Percentiles rank a stretch among this genome's conserved stretches.
These are phyloP conservation scores for Cercospora berteroae DNA, from an alignment of 2,329 filamentous ascomycete genomes.

Conservation along the genomic window DNA sequence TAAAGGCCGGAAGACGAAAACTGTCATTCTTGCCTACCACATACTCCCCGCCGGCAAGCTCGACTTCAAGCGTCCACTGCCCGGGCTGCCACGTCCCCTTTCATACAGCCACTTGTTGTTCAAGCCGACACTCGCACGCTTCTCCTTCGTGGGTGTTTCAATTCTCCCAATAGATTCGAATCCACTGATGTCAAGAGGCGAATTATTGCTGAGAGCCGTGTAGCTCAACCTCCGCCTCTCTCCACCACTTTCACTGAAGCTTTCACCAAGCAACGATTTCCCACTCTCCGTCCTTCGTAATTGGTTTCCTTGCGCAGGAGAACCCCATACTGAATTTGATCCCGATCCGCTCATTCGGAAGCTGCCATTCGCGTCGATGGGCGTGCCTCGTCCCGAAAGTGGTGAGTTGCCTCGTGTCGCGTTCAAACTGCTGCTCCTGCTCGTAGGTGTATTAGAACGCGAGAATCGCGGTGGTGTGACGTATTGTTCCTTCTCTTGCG, in stretches of 20 bases:
- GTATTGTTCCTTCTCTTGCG: constrained; percentile 68
- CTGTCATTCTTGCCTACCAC: background rate
- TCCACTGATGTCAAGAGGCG: constrained; percentile 49
- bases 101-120: constrained; percentile 97
- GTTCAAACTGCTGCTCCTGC: constrained; percentile 50
- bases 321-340: constrained; percentile 12
- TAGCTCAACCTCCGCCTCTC: constrained; percentile 61
- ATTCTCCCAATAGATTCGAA: constrained; percentile 29
- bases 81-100: constrained; percentile 62
- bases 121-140: constrained; percentile 66
- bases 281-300: constrained; percentile 16
- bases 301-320: constrained; percentile 13
- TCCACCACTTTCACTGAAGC: constrained; percentile 11
- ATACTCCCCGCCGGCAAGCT: constrained; percentile 6
- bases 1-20: background rate
- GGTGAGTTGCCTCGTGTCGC: constrained; percentile 52
- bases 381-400: constrained; percentile 52
- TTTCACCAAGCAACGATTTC: constrained; percentile 8
- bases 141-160: constrained; percentile 33
- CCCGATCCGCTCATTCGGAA: constrained; percentile 22
- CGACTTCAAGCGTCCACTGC: constrained; percentile 22
- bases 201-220: constrained; percentile 48
- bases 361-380: constrained; percentile 22
- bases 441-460: constrained; percentile 67
- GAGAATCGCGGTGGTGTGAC: constrained; percentile 86